These are phyloP conservation scores for Venturia nashicola DNA, from an alignment of 2,329 filamentous ascomycete species.

Conservation along the genomic window DNA sequence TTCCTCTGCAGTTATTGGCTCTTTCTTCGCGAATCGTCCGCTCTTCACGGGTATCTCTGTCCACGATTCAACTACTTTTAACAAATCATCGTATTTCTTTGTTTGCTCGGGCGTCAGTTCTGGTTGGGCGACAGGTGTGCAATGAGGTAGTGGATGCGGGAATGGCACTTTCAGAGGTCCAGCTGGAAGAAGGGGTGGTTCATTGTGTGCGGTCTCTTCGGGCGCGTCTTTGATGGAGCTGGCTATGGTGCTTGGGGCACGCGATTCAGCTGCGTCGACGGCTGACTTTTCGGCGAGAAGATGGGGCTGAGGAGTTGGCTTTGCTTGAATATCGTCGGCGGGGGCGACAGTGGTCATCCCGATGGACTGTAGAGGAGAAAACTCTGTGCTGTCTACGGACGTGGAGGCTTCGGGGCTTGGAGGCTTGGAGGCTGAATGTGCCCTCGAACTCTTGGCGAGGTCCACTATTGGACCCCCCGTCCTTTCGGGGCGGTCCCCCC, in stretches of 20 bases:
- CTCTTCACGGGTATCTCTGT: slow-evolving; percentile 53
- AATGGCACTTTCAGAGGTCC: slow-evolving; percentile 43
- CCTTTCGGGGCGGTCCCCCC: not conserved
- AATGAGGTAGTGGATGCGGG: slow-evolving; percentile 41
- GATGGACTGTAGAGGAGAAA: not conserved
- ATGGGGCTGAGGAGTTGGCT: not conserved
- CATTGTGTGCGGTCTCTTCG: slow-evolving; percentile 5
- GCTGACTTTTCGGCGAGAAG: not conserved
- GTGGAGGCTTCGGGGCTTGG: no score
- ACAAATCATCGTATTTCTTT: slow-evolving; percentile 66
- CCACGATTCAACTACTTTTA: slow-evolving; percentile 60
- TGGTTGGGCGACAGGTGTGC: slow-evolving; percentile 43
- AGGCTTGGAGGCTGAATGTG: not conserved
- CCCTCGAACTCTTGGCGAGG: not conserved
- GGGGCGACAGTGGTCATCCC: not conserved
- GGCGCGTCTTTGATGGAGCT: slow-evolving; percentile 5
- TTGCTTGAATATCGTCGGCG: not conserved
- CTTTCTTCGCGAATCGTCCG: slow-evolving; percentile 43
- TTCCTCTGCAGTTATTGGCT: slow-evolving; percentile 65
- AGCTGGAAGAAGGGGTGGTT: slow-evolving; percentile 4
- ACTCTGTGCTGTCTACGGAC: no score
- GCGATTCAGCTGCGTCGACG: not conserved
- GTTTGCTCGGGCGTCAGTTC: slow-evolving; percentile 65
- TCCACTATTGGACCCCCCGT: not conserved
- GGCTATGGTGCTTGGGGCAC: not conserved